Evolutionary conservation across 2,329 filamentous ascomycete genomes (phyloP), one percentile per base, ranked within the genome.

Genomic region (Pestalotiopsis sp.): DNA sequence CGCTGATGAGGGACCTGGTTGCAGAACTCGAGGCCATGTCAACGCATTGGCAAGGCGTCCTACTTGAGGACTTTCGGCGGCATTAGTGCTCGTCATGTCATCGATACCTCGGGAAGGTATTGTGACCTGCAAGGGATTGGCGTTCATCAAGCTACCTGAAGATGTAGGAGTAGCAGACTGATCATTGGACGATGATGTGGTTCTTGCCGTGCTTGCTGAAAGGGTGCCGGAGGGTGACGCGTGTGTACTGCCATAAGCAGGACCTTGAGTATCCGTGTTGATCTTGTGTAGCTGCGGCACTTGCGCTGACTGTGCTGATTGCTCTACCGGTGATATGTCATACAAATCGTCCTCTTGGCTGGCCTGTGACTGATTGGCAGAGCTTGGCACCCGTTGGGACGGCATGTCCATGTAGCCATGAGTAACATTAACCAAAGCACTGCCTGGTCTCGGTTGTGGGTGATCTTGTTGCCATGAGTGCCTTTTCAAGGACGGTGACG

Each of bases 1-100:
- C 64, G 70, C 67, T 25, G 77, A 74, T 14, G 74, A 66, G 20
- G 74, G 68, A 4, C 73, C 65, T 31, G 69, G 63, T 25, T 68
- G 73, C 14, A 77, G 75, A 23, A 72, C 75, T 20, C 77, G 79
- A 27, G 86, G 85, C 86, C 86, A 88, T 9, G 85, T 87, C 70
- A 78, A 77, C 13, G 81, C 76, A 69, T 78, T 82, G 5, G 75
- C 75, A 52, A 81, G 72, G 23, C 75, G 72, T n/a, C 69, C 70
- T 38, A 74, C 63, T 27, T 66, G 57, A 20, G 75, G 74, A 41
- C 67, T 73, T 23, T 65, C 58, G 5, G 52, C 66, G 20, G 38
- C 39, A 13, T 70, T 68, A 17, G 69, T 69, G 39, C 60, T 65
- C 49, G 68, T 64, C 14, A 64, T 59, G 31, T 61, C 68, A 64